Base-by-base conservation (phyloP, 768 basidiomycete genomes). In the Russula dissimulans region DNA sequence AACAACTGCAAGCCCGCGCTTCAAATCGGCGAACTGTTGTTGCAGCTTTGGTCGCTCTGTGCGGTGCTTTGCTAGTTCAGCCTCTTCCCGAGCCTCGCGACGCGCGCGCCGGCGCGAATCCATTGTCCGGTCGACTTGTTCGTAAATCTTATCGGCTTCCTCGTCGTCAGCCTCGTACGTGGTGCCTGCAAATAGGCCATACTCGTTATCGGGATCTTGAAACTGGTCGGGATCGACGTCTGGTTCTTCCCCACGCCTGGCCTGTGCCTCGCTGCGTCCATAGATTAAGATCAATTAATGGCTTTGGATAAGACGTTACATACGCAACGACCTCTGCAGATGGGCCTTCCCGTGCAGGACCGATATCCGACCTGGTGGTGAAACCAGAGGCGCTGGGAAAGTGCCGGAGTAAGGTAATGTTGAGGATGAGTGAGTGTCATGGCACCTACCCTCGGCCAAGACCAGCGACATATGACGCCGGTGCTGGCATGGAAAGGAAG, bases 81-180 rank as follows among this genome's bases (percentile, higher is more conserved):
- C 80, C 48, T 85, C 79, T 71, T 93, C 91, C 48, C 81, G 79
- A 3, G 83, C 85, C 73, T 93, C 92, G 71, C 90, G 85, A 63
- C 89, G 81, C 49, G 81, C 79, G 69, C 82, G 81, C 67, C 97
- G 76, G 62, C 97, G 78, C 43, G 86, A 79, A 70, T 97, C 95
- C 89, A 99, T 95, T 32, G 84, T 84, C 45, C 82, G 78, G 67
- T 97, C 95, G 1, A 97, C 95, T n/a, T 76, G 68, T 29, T 97
- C 95, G 70, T 95, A 99, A 54, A 97, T 97, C 69, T 81, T 82
- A 72, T 98, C 95, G 0, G 95, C 97, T 71, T 98, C 97, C 66
- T 97, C 95, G 62, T 99, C 97, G 65, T 98, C 97, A 58, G 89
- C 87, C 71, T 99, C 95, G 70, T 99, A 97, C 0, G 91, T 91